Evolutionary conservation across 2,329 filamentous ascomycete species (phyloP).

Genomic region (Aotearoamyces nothofagi): DNA sequence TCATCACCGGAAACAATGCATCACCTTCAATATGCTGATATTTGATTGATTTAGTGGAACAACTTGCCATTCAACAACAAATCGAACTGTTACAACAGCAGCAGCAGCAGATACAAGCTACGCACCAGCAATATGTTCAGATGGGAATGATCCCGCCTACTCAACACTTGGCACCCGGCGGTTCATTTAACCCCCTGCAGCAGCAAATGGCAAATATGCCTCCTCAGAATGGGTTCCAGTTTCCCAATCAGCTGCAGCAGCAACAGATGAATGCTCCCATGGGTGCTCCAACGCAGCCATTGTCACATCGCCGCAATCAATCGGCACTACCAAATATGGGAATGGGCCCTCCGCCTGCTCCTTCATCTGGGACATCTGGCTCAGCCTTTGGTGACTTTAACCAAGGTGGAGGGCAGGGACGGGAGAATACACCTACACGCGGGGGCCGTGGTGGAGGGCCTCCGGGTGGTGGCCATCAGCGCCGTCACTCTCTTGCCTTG

Average conservation of each 20-base stretch:
- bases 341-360: conserved; percentile 80
- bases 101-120: conserved; percentile 92
- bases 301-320: conserved; percentile 92
- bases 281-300: conserved; percentile 62
- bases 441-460: conserved; percentile 59
- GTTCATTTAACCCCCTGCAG: conserved; percentile 64
- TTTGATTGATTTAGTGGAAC: conserved; percentile 68
- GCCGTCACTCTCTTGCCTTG: conserved; percentile 85
- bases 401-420: conserved; percentile 26
- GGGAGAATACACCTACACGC: conserved; percentile 52
- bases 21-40: conserved; percentile 9
- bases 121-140: conserved; percentile 94
- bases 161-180: conserved; percentile 60
- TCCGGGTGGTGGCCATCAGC: conserved; percentile 66
- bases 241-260: conserved; percentile 64
- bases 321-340: conserved; percentile 88
- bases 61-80: conserved; percentile 94
- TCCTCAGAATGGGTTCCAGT: conserved; percentile 76
- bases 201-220: conserved; percentile 64
- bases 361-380: conserved; percentile 73
- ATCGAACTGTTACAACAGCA: conserved; percentile 96
- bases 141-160: conserved; percentile 87
- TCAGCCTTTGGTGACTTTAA: conserved; percentile 67
- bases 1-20: too few relatives aligned
- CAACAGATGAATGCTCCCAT: conserved; percentile 59